phyloP scores from a whole-genome alignment of 179 eudicot genomes.

The Spergularia azorica region DNA sequence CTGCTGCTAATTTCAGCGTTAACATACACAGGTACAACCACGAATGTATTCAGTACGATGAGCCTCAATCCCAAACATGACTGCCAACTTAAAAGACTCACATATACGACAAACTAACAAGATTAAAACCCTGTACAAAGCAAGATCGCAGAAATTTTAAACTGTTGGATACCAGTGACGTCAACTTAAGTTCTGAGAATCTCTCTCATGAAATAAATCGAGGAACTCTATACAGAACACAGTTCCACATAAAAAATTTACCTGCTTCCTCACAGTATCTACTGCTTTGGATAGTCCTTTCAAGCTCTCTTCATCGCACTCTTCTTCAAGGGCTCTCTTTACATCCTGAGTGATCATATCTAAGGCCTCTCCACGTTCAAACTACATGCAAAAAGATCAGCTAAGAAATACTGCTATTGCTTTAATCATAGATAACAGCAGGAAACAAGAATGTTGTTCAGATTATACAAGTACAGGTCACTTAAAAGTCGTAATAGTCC shows the following conservation, averaged over 20 bases:
- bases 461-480: neutral
- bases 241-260: conserved; percentile 23
- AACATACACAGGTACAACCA: neutral
- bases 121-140: no score
- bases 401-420: conserved; percentile 9
- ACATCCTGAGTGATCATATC: conserved; percentile 77
- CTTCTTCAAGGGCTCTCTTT: conserved; percentile 73
- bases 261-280: conserved; percentile 94
- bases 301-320: conserved; percentile 86
- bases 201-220: neutral
- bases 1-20: neutral
- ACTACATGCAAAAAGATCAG: conserved; percentile 48
- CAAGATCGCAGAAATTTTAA: neutral
- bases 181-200: neutral
- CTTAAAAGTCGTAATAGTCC: neutral
- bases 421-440: neutral
- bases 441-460: neutral
- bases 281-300: conserved; percentile 78
- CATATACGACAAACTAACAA: no score
- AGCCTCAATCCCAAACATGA: conserved; percentile 2
- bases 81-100: no score
- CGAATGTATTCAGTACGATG: neutral
- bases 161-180: neutral
- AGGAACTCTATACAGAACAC: neutral
- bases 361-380: conserved; percentile 97